These are phyloP conservation scores for Leptographium galeiforme DNA, from an alignment of 2,329 filamentous ascomycete species.

Conservation along the genomic window DNA sequence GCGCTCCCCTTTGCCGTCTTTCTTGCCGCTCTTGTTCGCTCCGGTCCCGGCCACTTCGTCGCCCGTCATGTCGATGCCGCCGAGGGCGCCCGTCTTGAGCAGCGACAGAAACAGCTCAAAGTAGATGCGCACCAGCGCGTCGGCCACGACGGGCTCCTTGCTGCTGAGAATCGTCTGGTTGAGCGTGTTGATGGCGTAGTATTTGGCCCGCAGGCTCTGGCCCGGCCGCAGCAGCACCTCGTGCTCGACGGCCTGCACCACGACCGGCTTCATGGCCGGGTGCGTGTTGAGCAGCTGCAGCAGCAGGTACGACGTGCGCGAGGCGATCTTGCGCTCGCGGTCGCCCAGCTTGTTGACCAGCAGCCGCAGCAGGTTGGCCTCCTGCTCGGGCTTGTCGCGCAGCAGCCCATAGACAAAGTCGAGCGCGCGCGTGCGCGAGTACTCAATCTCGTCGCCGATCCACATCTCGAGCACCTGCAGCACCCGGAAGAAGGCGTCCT, in stretches of 20 bases:
- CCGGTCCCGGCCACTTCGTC: conserved; percentile 13
- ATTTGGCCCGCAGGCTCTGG: conserved; percentile 78
- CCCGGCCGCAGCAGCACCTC: conserved; percentile 79
- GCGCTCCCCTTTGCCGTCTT: not conserved
- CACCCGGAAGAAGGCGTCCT: conserved; percentile 84
- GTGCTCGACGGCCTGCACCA: conserved; percentile 73
- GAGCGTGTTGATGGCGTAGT: conserved; percentile 90
- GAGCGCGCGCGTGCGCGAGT: conserved; percentile 73
- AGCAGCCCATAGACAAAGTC: conserved; percentile 86
- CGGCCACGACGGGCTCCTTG: conserved; percentile 70
- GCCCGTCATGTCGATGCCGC: conserved; percentile 26
- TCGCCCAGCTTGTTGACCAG: conserved; percentile 96
- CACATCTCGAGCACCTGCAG: conserved; percentile 83
- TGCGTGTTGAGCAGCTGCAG: conserved; percentile 81
- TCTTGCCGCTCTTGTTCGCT: conserved; percentile 13
- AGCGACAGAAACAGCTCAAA: conserved; percentile 78
- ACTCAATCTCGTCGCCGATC: conserved; percentile 92
- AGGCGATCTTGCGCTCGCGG: conserved; percentile 88
- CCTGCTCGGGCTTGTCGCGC: conserved; percentile 93
- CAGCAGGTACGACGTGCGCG: conserved; percentile 83
- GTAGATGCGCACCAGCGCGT: conserved; percentile 76
- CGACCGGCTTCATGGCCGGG: conserved; percentile 83
- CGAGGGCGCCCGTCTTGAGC: conserved; percentile 47
- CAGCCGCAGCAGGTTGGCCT: conserved; percentile 80
- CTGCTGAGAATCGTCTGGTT: conserved; percentile 89